phyloP scores from a whole-genome alignment of 768 basidiomycete species.

The Russula lepida region DNA sequence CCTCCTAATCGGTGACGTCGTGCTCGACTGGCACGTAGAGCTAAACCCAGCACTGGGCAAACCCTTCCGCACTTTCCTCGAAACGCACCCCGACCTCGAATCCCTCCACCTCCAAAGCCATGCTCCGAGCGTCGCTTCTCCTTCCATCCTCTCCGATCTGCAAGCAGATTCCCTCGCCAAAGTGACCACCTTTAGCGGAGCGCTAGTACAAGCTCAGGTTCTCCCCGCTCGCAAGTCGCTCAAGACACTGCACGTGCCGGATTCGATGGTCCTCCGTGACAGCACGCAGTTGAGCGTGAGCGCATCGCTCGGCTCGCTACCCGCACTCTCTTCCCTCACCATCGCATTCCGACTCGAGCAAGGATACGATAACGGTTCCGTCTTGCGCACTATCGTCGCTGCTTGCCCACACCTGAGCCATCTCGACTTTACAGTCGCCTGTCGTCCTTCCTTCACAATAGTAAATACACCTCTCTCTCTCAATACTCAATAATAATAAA shows the following conservation, averaged over 20 bases:
- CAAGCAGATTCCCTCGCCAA: slow-evolving; percentile 19
- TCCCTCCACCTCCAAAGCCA: slow-evolving; percentile 41
- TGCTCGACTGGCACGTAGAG: slow-evolving; percentile 44
- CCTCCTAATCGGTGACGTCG: slow-evolving; percentile 56
- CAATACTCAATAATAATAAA: not conserved
- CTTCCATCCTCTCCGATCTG: slow-evolving; percentile 20
- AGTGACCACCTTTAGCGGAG: slow-evolving; percentile 51
- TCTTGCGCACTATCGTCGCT: slow-evolving; percentile 56
- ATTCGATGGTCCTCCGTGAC: slow-evolving; percentile 60
- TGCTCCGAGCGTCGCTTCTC: slow-evolving; percentile 16
- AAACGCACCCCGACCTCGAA: slow-evolving; percentile 48
- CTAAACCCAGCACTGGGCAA: slow-evolving; percentile 34
- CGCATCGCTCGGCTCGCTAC: slow-evolving; percentile 48
- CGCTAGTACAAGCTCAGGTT: slow-evolving; percentile 57
- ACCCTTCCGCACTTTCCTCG: slow-evolving; percentile 60
- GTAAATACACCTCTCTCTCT: slow-evolving; percentile 31
- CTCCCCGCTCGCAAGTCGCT: slow-evolving; percentile 38
- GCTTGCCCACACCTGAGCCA: slow-evolving; percentile 58
- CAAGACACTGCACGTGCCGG: slow-evolving; percentile 51
- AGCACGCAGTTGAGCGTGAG: slow-evolving; percentile 55
- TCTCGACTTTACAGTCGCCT: slow-evolving; percentile 57
- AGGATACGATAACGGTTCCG: slow-evolving; percentile 59
- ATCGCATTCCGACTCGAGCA: slow-evolving; percentile 63
- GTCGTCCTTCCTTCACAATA: slow-evolving; percentile 65
- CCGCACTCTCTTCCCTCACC: slow-evolving; percentile 47